Conservation (phyloP, 768 basidiomycete species). For the Lactarius sanguifluus region DNA sequence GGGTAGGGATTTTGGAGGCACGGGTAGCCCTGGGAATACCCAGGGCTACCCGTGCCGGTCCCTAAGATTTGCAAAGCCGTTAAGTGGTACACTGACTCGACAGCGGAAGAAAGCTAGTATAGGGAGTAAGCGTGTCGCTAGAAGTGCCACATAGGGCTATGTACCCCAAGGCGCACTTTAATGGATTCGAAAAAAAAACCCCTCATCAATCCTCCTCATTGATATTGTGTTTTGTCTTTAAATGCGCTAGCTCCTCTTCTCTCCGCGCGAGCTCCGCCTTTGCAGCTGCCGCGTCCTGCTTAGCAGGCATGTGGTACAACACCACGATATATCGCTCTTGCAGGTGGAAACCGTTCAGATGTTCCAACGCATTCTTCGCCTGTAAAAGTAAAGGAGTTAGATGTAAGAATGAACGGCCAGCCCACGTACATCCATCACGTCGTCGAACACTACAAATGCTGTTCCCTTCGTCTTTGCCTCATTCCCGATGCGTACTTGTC, state of each 20-base stretch:
- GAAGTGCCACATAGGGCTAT: no score
- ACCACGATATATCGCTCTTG: conserved; percentile 99
- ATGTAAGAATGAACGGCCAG: conserved; percentile 15
- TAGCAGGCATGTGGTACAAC: conserved; percentile 94
- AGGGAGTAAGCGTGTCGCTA: no score
- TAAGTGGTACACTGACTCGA: no score
- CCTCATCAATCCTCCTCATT: conserved; percentile 58
- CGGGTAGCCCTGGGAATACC: no score
- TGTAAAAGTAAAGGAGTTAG: conserved; percentile 35
- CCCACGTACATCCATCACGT: conserved; percentile 85
- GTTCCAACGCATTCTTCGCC: conserved; percentile 96
- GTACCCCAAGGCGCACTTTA: no score
- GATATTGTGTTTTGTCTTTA: conserved; percentile 87
- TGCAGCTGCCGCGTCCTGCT: conserved; percentile 89
- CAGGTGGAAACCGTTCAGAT: conserved; percentile 96
- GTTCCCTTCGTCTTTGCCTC: conserved; percentile 93
- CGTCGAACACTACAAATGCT: conserved; percentile 94
- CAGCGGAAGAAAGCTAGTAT: no score
- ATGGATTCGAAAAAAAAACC: no score
- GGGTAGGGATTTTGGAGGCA: no score
- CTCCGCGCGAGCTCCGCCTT: conserved; percentile 90
- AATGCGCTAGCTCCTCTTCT: conserved; percentile 84
- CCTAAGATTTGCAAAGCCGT: no score
- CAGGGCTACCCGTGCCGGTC: no score
- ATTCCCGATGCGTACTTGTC: conserved; percentile 92